Percentiles rank a stretch among this genome's conserved stretches.
These are phyloP conservation scores for Rhodotorula kratochvilovae DNA, from an alignment of 768 basidiomycete species.

Conservation along the genomic window DNA sequence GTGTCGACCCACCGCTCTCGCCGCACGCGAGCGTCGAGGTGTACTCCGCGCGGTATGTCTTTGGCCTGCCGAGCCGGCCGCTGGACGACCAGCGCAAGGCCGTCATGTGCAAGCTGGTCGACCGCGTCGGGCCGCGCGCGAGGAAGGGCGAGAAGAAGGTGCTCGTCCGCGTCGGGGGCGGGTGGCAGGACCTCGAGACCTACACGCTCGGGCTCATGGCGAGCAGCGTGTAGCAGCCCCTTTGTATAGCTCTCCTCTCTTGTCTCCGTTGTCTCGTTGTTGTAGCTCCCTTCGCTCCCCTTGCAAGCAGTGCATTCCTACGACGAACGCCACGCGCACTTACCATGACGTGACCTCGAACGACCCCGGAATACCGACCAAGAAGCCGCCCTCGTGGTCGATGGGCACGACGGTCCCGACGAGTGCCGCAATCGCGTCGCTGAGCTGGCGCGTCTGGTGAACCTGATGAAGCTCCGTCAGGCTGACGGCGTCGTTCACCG, in stretches of 20 bases:
- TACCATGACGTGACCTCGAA: no score
- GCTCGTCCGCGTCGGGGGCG: slow-evolving; percentile 80
- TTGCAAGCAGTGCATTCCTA: no score
- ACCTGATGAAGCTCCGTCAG: no score
- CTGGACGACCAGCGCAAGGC: slow-evolving; percentile 54
- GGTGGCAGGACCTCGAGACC: slow-evolving; percentile 32
- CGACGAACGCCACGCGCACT: no score
- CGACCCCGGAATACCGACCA: no score
- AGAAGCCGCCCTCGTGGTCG: no score
- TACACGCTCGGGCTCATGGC: background rate
- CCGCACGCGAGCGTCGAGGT: slow-evolving; percentile 60
- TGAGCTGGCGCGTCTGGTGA: no score
- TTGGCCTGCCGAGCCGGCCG: slow-evolving; percentile 44
- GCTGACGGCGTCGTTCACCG: no score
- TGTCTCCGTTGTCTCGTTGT: background rate
- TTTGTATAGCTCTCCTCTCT: background rate
- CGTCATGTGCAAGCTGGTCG: slow-evolving; percentile 73
- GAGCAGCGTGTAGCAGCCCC: background rate
- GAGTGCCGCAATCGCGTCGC: no score
- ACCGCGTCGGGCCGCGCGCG: slow-evolving; percentile 59
- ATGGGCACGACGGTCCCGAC: no score
- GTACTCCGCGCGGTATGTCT: slow-evolving; percentile 75
- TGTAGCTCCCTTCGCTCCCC: no score
- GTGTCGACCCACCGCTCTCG: slow-evolving; percentile 71
- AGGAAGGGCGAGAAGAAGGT: slow-evolving; percentile 66